Base-by-base conservation (phyloP, 176 grass and related monocot genomes). In the Panicum miliaceum region DNA sequence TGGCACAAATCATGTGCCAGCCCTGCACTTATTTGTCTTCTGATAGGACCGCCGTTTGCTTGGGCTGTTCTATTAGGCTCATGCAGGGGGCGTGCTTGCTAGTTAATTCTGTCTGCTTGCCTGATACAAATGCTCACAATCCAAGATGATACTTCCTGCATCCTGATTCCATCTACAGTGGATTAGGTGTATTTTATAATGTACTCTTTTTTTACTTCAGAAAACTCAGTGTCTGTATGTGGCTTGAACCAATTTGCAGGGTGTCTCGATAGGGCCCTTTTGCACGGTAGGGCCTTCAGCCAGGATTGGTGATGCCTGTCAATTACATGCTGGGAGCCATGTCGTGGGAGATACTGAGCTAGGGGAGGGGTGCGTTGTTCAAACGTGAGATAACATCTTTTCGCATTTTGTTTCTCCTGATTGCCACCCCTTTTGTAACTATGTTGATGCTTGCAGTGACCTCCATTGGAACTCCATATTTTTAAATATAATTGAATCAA, bases 241-340 rank as follows among this genome's bases (percentile, higher is more conserved):
- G 23, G 62, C 32, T 79, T 68, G 64, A 61, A 57, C 76, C 25
- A 54, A 19, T 58, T 72, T 68, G 40, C 75, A 93, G 93, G 85
- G 83, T 78, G 93, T 98, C 50, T 83, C 83, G 3, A 84, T 95
- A 58, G 96, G 96, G 4, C 96, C 93, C 35, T 95, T 98, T 82
- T 95, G 93, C 76, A 92, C 87, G 7, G 84, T 98, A 47, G 91
- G 89, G 5, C 75, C 80, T 92, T 76, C 83, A 60, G 87, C 77
- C 4, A 93, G 70, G 81, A 89, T 98, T 63, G 93, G 91, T 61
- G 85, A 98, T 85, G 64, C 81, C 10, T 98, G 96, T 23, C 85
- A 95, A 23, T 85, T 95, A 84, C 89, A 93, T 43, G 87, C 82
- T 0, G 92, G 92, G 80, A 90, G 89, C 79, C 92, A 93, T 88